Conservation (phyloP, 2,329 filamentous ascomycete genomes). For the Pseudocercospora eumusae region DNA sequence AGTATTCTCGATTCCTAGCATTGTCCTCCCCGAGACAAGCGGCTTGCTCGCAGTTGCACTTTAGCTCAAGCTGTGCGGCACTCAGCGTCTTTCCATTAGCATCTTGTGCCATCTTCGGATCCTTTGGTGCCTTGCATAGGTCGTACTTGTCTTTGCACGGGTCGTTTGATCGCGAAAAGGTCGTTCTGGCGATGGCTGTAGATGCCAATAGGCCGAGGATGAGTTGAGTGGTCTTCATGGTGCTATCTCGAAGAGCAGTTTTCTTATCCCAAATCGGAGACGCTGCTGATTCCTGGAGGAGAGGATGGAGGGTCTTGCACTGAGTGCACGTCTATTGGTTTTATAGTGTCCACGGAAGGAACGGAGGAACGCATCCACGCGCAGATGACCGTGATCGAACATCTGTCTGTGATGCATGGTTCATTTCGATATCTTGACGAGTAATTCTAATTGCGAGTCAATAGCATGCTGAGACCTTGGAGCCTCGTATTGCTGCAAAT, state of each 20-base stretch:
- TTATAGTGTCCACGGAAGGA: too few species aligned
- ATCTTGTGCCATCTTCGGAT: background rate
- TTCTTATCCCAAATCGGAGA: background rate
- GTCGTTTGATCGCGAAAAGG: background rate
- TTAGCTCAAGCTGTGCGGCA: background rate
- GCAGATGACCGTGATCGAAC: too few species aligned
- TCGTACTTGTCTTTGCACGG: conserved; percentile 1
- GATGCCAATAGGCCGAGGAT: background rate
- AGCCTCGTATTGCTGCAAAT: too few species aligned
- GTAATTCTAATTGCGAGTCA: too few species aligned
- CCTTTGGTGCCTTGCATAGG: background rate
- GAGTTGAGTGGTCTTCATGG: background rate
- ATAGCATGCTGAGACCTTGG: too few species aligned
- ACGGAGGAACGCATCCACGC: too few species aligned
- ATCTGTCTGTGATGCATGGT: too few species aligned
- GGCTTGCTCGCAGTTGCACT: background rate
- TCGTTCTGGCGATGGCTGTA: background rate
- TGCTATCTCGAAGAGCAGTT: background rate
- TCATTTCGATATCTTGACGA: too few species aligned
- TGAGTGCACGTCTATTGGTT: too few species aligned
- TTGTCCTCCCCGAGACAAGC: background rate
- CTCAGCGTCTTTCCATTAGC: background rate
- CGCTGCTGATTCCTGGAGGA: background rate
- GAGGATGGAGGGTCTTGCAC: background rate
- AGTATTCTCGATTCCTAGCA: background rate